Evolutionary conservation across 352 stramenopile species (phyloP), one percentile per base, ranked within the genome.

Genomic region (Phytophthora litchii): DNA sequence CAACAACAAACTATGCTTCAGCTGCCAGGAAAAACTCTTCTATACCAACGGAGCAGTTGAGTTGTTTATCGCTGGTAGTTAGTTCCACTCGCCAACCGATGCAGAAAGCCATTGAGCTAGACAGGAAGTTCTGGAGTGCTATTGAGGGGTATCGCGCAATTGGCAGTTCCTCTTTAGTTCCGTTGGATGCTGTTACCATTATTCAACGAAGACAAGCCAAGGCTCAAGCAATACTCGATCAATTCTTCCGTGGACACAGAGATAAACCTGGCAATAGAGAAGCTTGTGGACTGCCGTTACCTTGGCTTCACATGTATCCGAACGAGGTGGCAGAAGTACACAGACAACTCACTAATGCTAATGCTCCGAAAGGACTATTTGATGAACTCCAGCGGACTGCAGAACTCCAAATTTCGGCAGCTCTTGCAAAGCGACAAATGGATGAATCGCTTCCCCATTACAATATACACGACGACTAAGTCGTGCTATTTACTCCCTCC

Each of bases 111-210:
- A 60, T 82, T 1, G 52, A 74, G 3, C 47, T 68, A 1, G 54
- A 80, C 46, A 72, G 67, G 54, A 78, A 75, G 46, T 91, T 91
- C 51, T 91, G 81, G 81, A 86, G 77, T 46, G 77, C 77, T 7
- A 69, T 88, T 2, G 77, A 89, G 64, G 77, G 79, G 0, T 89
- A 77, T 52, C 74, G 73, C 31, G 63, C 70, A 1, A 74, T 88
- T 23, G 77, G 77, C 6, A 72, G 35, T 12, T 66, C 60, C 0
- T 19, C 67, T 19, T 48, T 84, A 13, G 40, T 88, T 3, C 58
- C 64, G 2, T 36, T 88, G 25, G 75, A 83, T 45, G 60, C 59
- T 7, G 70, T 72, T 38, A 76, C 70, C 1, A 53, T 70, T 9
- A 21, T 56, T 13, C 37, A 58, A 44, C 74, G 79, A 1, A 70